Evolutionary conservation across 1,284 basidiomycete genomes (phyloP).

Genomic region (Naganishia albida): DNA sequence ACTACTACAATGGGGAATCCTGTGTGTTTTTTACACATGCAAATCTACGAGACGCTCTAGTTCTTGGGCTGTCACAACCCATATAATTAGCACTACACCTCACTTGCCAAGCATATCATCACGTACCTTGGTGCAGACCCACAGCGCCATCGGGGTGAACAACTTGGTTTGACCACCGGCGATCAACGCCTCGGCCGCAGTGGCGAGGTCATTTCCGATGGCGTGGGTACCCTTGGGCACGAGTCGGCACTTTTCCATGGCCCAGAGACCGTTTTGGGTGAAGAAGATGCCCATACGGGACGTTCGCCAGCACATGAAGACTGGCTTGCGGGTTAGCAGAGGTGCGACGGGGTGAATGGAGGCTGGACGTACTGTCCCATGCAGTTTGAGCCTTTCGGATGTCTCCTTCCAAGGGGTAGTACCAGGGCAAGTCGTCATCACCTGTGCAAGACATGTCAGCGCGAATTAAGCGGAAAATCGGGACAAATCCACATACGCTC

Average conservation of each 20-base stretch:
- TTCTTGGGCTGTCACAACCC: conserved; percentile 19
- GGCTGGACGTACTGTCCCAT: conserved; percentile 68
- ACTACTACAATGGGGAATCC: conserved; percentile 1
- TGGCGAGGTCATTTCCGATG: conserved; percentile 84
- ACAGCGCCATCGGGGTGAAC: conserved; percentile 53
- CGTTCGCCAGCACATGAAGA: conserved; percentile 83
- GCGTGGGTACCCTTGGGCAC: conserved; percentile 91
- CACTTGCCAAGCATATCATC: background rate
- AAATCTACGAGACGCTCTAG: background rate
- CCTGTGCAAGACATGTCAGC: conserved; percentile 35
- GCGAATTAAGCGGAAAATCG: background rate
- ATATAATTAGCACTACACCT: background rate
- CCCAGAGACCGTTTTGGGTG: conserved; percentile 76
- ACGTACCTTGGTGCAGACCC: conserved; percentile 46
- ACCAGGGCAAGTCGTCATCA: conserved; percentile 80
- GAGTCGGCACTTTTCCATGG: conserved; percentile 75
- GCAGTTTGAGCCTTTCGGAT: conserved; percentile 86
- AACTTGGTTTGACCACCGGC: conserved; percentile 85
- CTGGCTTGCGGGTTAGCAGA: conserved; percentile 35
- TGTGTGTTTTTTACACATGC: background rate
- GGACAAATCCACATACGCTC: conserved; percentile 59
- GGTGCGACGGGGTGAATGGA: background rate
- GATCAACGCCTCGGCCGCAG: conserved; percentile 77
- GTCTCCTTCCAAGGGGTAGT: conserved; percentile 94
- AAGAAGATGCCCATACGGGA: conserved; percentile 83